Evolutionary conservation across 176 grass and related monocot genomes (phyloP), one percentile per base, ranked within the genome.

Genomic region (Carex pumila): DNA sequence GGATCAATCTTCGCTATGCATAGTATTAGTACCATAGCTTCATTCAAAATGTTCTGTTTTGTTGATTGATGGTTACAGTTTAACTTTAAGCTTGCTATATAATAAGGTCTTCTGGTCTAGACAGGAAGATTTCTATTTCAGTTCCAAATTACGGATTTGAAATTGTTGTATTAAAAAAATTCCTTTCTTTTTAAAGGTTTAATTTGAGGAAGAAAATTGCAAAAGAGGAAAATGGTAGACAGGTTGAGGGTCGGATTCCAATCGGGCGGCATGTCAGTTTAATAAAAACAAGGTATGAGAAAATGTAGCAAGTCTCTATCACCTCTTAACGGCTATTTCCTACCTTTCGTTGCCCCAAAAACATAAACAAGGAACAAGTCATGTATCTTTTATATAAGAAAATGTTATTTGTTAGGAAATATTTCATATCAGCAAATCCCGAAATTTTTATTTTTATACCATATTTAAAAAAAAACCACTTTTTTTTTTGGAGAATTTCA

Each of bases 221-320:
- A n/a, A n/a, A 41, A 45, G 1, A 0, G 3, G 67, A 45, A 71
- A 41, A 43, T 39, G 72, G 19, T 55, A 32, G 72, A 76, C 45
- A 76, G 72, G 29, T 76, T 55, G 72, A 76, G 12, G 11, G 72
- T 76, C 72, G 72, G 72, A 76, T 55, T 76, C 72, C 21, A 7
- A 30, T 76, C 47, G 21, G 72, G 22, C 72, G 31, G 49, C 49
- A 76, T 55, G 72, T 76, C 72, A 76, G 72, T 76, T 54, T 30
- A 31, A 30, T 6, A 1, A 30, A 76, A 76, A 54, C 72, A 76
- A 12, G 2, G 5, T 53, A 15, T 39, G 21, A 31, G 71, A 76
- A 71, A 76, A 76, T 76, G 49, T 14, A 25, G 6, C 13, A 34
- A 32, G 73, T 56, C 49, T 56, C 49, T 31, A 7, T 77, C 25